Conservation (phyloP, 2,329 filamentous ascomycete species). For the Sporothrix dimorphospora region DNA sequence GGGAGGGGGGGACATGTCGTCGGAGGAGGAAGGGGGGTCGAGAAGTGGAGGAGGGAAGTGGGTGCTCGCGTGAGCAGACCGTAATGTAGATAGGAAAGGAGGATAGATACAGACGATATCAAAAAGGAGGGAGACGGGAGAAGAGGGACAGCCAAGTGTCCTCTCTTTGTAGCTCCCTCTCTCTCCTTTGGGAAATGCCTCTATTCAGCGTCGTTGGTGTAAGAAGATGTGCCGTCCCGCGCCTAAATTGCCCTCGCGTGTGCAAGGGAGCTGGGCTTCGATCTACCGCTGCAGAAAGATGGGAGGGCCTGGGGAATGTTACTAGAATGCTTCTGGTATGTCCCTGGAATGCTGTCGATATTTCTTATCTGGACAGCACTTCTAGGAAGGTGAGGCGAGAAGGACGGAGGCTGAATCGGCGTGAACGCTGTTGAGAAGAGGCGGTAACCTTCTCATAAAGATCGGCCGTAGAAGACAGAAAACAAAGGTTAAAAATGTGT, state of each 20-base stretch:
- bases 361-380: background rate
- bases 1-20: constrained; percentile 29
- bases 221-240: constrained; percentile 22
- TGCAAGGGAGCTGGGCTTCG: background rate
- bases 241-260: constrained; percentile 9
- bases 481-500: no score
- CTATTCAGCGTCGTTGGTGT: constrained; percentile 14
- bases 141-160: constrained; percentile 30
- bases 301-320: background rate
- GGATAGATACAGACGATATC: background rate
- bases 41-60: background rate
- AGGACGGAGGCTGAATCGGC: no score
- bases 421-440: no score
- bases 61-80: background rate
- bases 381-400: no score
- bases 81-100: background rate
- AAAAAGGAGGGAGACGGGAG: constrained; percentile 29
- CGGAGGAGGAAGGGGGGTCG: background rate
- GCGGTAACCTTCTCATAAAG: no score
- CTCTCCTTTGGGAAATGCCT: constrained; percentile 26
- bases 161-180: constrained; percentile 30
- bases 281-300: background rate
- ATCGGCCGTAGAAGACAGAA: no score
- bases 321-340: background rate
- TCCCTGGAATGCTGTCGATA: background rate